phyloP scores from a whole-genome alignment of 768 basidiomycete species.

The Psilocybe sp. region DNA sequence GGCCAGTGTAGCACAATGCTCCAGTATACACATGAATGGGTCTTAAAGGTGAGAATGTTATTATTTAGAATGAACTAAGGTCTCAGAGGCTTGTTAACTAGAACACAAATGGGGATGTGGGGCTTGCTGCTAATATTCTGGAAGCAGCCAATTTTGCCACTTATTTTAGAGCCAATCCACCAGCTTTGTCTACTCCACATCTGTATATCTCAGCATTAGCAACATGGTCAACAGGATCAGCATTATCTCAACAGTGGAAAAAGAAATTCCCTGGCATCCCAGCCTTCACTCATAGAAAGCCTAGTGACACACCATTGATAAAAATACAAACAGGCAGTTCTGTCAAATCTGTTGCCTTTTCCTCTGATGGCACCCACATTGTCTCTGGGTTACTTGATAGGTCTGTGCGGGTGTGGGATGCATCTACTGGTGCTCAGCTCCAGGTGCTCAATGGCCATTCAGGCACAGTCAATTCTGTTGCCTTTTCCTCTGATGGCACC shows the following conservation, averaged over 20 bases:
- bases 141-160: constrained; percentile 17
- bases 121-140: constrained; percentile 5
- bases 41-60: constrained; percentile 1
- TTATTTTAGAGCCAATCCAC: constrained; percentile 13
- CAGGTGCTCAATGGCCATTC: too few relatives aligned
- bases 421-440: too few relatives aligned
- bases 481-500: too few relatives aligned
- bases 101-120: background rate
- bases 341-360: too few relatives aligned
- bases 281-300: background rate
- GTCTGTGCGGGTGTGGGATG: too few relatives aligned
- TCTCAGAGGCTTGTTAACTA: background rate
- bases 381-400: too few relatives aligned
- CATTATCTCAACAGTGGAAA: constrained; percentile 8
- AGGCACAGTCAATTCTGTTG: too few relatives aligned
- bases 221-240: constrained; percentile 8
- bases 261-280: constrained; percentile 9
- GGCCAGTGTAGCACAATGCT: constrained; percentile 16
- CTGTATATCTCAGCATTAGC: constrained; percentile 17
- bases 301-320: too few relatives aligned
- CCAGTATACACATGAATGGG: constrained; percentile 8
- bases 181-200: constrained; percentile 16
- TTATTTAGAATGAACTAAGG: background rate
- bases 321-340: too few relatives aligned
- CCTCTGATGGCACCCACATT: too few relatives aligned